Evolutionary conservation across 257 asterid species (phyloP).

Genomic region (Gentiana dahurica): DNA sequence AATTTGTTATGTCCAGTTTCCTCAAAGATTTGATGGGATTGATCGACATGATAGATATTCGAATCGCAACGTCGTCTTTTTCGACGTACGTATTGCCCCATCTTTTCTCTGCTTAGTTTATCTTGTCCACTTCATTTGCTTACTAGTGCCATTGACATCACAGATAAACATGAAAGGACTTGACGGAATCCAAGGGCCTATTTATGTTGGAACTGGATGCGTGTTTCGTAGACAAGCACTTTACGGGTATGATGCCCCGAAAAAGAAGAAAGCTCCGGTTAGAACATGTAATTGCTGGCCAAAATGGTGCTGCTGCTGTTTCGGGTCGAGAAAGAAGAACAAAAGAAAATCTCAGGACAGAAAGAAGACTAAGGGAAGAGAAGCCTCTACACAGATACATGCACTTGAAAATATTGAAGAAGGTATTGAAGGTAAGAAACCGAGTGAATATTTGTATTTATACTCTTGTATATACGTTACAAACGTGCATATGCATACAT

Average conservation of each 20-base stretch:
- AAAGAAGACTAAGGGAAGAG: conserved; percentile 57
- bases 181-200: conserved; percentile 98
- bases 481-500: too few relatives aligned
- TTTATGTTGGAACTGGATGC: conserved; percentile 95
- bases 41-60: conserved; percentile 95
- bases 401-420: conserved; percentile 97
- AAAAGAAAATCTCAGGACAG: conserved; percentile 58
- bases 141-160: conserved; percentile 8
- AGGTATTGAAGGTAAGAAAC: conserved; percentile 74
- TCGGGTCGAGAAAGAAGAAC: conserved; percentile 56
- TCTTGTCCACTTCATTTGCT: conserved; percentile 9
- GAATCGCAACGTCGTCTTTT: conserved; percentile 88
- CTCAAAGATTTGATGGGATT: conserved; percentile 94
- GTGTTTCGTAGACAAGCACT: conserved; percentile 95
- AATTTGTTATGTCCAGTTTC: conserved; percentile 94
- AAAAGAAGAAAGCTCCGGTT: conserved; percentile 79
- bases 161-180: conserved; percentile 98
- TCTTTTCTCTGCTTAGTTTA: neutral
- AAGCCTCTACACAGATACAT: conserved; percentile 76
- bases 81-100: conserved; percentile 51
- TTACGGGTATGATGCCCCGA: conserved; percentile 89
- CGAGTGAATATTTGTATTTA: neutral
- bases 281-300: conserved; percentile 97
- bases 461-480: neutral
- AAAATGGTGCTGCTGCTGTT: conserved; percentile 50